Evolutionary conservation across 139 green algal genomes (phyloP).

Genomic region (Asterochloris sp.): DNA sequence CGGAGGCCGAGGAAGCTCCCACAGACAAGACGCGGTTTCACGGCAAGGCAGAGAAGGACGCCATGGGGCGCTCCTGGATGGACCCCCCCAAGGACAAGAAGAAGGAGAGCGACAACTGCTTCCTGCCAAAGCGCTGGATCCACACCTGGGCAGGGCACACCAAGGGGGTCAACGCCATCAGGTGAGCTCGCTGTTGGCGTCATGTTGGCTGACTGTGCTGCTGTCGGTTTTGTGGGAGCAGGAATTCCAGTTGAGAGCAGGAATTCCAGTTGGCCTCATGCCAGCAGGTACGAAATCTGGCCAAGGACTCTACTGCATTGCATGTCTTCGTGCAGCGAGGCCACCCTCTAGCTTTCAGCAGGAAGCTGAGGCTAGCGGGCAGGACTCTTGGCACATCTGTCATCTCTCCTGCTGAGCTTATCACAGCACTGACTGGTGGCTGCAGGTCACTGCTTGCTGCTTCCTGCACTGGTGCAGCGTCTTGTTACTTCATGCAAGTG

Average conservation of each 20-base stretch:
- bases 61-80: slow-evolving; percentile 54
- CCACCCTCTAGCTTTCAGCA: too few species aligned
- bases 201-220: background rate
- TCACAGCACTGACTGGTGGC: too few species aligned
- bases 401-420: too few species aligned
- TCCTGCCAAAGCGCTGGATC: slow-evolving; percentile 89
- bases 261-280: too few species aligned
- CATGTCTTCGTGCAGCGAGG: too few species aligned
- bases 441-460: too few species aligned
- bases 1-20: slow-evolving; percentile 44
- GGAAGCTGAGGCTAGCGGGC: too few species aligned
- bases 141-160: slow-evolving; percentile 93
- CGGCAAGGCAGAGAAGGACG: slow-evolving; percentile 39
- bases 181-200: background rate
- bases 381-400: too few species aligned
- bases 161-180: slow-evolving; percentile 90
- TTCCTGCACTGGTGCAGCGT: too few species aligned
- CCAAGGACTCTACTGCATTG: background rate
- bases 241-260: too few species aligned
- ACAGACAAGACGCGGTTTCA: slow-evolving; percentile 46
- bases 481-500: too few species aligned
- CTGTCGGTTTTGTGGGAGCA: background rate
- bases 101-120: slow-evolving; percentile 67
- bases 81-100: slow-evolving; percentile 58
- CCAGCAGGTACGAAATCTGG: too few species aligned